These are phyloP conservation scores for Isoetes taiwanensis DNA, from an alignment of 75 land plant genomes.

Conservation along the genomic window DNA sequence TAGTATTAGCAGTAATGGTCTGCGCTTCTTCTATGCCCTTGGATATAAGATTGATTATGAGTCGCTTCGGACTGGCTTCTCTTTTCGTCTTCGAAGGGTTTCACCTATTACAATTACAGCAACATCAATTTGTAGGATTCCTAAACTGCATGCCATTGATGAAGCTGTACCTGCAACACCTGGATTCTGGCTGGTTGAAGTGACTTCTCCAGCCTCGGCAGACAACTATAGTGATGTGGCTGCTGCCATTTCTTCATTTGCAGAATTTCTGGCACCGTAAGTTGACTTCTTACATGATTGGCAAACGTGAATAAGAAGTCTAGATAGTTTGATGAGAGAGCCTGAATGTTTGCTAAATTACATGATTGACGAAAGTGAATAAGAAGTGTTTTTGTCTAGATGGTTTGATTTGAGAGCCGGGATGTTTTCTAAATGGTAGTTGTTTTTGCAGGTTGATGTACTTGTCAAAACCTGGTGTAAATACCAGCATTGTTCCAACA, in stretches of 20 bases:
- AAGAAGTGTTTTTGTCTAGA: neutral
- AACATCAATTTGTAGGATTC: conserved; percentile 58
- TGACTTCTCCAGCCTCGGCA: conserved; percentile 77
- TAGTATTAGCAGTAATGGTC: conserved; percentile 62
- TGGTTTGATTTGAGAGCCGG: neutral
- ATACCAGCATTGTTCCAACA: conserved; percentile 85
- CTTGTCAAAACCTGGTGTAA: conserved; percentile 79
- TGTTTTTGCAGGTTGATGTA: conserved; percentile 60
- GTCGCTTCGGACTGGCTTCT: conserved; percentile 64
- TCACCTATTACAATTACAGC: conserved; percentile 57
- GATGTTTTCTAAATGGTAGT: neutral
- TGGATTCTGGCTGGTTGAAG: conserved; percentile 76
- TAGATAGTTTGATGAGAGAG: neutral
- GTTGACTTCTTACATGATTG: conserved; percentile 7
- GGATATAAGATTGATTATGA: conserved; percentile 95
- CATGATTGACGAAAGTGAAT: neutral
- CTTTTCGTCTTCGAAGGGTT: conserved; percentile 56
- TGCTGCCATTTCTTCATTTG: conserved; percentile 63
- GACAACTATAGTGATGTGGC: conserved; percentile 80
- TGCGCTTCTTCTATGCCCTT: conserved; percentile 65
- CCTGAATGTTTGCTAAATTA: neutral
- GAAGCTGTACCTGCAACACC: conserved; percentile 85
- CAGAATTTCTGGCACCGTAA: conserved; percentile 92
- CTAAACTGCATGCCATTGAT: conserved; percentile 75
- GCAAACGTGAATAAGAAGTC: neutral